phyloP scores from a whole-genome alignment of 306 rosid species.

The Castanopsis chinensis region DNA sequence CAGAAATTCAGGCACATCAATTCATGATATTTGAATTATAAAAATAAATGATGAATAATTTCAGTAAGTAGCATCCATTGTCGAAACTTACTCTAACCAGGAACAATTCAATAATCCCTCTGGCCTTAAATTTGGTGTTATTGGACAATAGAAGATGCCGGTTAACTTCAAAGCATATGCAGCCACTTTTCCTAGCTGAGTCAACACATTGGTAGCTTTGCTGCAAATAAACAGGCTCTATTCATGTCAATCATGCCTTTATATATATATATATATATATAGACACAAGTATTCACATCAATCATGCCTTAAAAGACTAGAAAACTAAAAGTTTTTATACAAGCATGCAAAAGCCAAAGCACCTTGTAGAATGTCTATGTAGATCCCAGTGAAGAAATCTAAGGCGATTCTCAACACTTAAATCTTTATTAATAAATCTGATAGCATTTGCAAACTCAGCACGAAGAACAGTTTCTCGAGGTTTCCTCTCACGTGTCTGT shows the following conservation, averaged over 20 bases:
- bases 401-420: slow-evolving; percentile 52
- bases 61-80: background rate
- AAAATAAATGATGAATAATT: background rate
- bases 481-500: slow-evolving; percentile 83
- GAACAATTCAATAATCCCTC: slow-evolving; percentile 43
- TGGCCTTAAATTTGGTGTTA: slow-evolving; percentile 38
- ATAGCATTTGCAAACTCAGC: slow-evolving; percentile 85
- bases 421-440: slow-evolving; percentile 54
- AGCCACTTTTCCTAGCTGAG: slow-evolving; percentile 71
- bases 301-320: slow-evolving; percentile 8
- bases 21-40: background rate
- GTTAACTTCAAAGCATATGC: slow-evolving; percentile 61
- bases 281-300: slow-evolving; percentile 25
- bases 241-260: slow-evolving; percentile 25
- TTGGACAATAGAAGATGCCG: slow-evolving; percentile 75
- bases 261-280: no score
- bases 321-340: background rate
- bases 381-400: slow-evolving; percentile 94
- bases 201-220: slow-evolving; percentile 77
- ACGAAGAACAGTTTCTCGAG: slow-evolving; percentile 86
- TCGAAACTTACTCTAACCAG: slow-evolving; percentile 56
- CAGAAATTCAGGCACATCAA: background rate
- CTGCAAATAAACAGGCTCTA: slow-evolving; percentile 43
- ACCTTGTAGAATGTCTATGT: slow-evolving; percentile 78
- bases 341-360: slow-evolving; percentile 17